Percentiles rank a stretch among this genome's conserved stretches.
Evolutionary conservation across 139 green algal genomes (phyloP).

Genomic region (Auxenochlorella pyrenoidosa): DNA sequence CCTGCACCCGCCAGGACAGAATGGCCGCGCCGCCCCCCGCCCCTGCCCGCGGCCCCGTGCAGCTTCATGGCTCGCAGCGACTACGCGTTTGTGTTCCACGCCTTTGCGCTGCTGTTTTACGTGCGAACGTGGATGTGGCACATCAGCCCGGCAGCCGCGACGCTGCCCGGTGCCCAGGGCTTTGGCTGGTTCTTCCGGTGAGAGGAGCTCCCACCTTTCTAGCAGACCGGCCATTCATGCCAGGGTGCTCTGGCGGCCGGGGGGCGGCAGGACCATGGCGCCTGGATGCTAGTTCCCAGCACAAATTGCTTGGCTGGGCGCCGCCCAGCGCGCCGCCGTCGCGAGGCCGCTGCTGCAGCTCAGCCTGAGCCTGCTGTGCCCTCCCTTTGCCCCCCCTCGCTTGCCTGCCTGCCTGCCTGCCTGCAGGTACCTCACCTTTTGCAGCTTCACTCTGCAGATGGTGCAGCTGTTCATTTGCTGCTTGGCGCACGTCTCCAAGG

Average conservation of each 20-base stretch:
- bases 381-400: neutral
- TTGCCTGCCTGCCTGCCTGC: slow-evolving; percentile 51
- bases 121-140: slow-evolving; percentile 75
- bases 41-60: neutral
- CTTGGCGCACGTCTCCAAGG: slow-evolving; percentile 41
- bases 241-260: no score
- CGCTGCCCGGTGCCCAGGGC: slow-evolving; percentile 66
- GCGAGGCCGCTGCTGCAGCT: no score
- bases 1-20: neutral
- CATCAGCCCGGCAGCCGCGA: slow-evolving; percentile 53
- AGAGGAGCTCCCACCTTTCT: neutral
- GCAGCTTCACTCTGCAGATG: slow-evolving; percentile 72
- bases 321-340: no score
- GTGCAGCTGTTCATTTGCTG: slow-evolving; percentile 58
- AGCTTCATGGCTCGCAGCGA: slow-evolving; percentile 47
- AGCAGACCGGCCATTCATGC: no score
- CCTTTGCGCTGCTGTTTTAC: slow-evolving; percentile 45
- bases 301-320: no score
- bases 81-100: slow-evolving; percentile 54
- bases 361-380: neutral
- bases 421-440: slow-evolving; percentile 85
- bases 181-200: slow-evolving; percentile 85
- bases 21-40: neutral
- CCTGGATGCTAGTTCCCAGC: no score
- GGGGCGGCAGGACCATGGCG: no score